Conservation (phyloP, 768 basidiomycete species). For the Agrocybe pediades region DNA sequence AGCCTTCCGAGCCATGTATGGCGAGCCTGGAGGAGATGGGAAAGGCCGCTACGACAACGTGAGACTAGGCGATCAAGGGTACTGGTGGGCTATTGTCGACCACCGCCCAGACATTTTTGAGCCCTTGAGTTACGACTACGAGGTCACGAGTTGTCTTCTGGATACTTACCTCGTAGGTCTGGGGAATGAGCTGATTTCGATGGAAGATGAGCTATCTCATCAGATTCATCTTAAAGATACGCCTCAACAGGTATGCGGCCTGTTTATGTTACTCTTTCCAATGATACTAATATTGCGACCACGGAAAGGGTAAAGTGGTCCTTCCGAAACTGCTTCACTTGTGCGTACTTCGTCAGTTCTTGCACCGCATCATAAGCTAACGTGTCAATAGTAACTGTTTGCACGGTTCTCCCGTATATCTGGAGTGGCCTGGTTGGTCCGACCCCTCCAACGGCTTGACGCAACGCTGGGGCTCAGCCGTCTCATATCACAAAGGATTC, state of each 20-base stretch:
- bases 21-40: slow-evolving; percentile 33
- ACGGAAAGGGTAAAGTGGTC: slow-evolving; percentile 33
- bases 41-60: slow-evolving; percentile 42
- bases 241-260: slow-evolving; percentile 35
- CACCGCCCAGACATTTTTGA: slow-evolving; percentile 41
- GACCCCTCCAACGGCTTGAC: slow-evolving; percentile 39
- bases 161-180: slow-evolving; percentile 46
- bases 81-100: slow-evolving; percentile 56
- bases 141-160: slow-evolving; percentile 49
- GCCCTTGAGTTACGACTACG: slow-evolving; percentile 47
- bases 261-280: background rate
- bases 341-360: slow-evolving; percentile 30
- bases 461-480: slow-evolving; percentile 42
- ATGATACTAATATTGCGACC: background rate
- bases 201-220: slow-evolving; percentile 33
- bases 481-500: slow-evolving; percentile 47
- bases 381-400: slow-evolving; percentile 39
- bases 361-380: background rate
- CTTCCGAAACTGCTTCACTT: slow-evolving; percentile 53
- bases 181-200: slow-evolving; percentile 37
- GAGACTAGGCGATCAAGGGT: slow-evolving; percentile 53
- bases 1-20: slow-evolving; percentile 46
- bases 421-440: slow-evolving; percentile 49
- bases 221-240: slow-evolving; percentile 38
- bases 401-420: slow-evolving; percentile 40